Percentiles rank a stretch among this genome's conserved stretches.
These are phyloP conservation scores for Limnomonas spitsbergensis DNA, from an alignment of 139 green algal genomes.

Conservation along the genomic window DNA sequence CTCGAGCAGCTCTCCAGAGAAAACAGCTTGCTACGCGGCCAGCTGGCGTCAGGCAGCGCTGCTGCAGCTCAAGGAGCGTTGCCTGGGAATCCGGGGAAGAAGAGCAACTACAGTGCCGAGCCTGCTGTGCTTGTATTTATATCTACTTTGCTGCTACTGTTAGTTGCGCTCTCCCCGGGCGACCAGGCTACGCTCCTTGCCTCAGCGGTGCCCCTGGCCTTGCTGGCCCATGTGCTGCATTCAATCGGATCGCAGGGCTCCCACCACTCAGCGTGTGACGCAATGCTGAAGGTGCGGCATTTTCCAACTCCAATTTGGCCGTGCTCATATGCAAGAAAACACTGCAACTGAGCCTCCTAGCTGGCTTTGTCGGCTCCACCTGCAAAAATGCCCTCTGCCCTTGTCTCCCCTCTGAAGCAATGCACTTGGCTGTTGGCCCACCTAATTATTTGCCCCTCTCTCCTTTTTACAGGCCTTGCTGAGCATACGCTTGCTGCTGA, in stretches of 20 bases:
- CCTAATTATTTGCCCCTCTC: no score
- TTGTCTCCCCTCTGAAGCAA: no score
- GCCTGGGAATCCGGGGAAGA: background rate
- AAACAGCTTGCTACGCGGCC: slow-evolving; percentile 33
- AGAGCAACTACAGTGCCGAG: slow-evolving; percentile 23
- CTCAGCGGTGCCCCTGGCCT: slow-evolving; percentile 14
- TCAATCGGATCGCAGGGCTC: background rate
- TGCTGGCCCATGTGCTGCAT: background rate
- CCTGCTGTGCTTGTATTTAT: slow-evolving; percentile 48
- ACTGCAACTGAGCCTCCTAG: no score
- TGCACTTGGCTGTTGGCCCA: no score
- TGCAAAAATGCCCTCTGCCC: no score
- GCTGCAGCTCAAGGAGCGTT: background rate
- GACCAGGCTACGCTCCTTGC: slow-evolving; percentile 27
- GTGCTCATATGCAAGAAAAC: no score
- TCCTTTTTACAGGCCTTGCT: no score
- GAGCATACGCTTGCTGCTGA: no score
- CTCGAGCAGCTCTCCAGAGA: slow-evolving; percentile 36
- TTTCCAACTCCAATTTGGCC: no score
- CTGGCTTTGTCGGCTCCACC: no score
- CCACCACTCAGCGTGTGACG: background rate
- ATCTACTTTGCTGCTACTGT: slow-evolving; percentile 42
- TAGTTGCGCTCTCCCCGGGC: slow-evolving; percentile 24
- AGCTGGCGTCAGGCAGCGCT: slow-evolving; percentile 19
- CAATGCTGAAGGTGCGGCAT: background rate